Conservation (phyloP, 139 green algal species). For the Coelastrella sp. region DNA sequence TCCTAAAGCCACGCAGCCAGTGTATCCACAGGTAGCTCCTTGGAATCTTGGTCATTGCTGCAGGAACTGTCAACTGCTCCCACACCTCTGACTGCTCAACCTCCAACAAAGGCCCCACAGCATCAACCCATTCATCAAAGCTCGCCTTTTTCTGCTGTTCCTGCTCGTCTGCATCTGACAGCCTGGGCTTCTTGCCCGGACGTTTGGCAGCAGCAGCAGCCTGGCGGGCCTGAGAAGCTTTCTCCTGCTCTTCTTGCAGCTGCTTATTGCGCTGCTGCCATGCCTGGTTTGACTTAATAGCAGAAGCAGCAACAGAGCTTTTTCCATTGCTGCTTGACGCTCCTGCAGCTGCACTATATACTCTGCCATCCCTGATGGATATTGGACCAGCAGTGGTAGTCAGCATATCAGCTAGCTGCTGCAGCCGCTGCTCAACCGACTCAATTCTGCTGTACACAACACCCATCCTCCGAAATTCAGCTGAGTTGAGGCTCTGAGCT, state of each 20-base stretch:
- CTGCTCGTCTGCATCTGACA: slow-evolving; percentile 19
- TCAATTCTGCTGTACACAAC: neutral
- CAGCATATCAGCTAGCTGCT: slow-evolving; percentile 28
- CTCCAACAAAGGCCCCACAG: neutral
- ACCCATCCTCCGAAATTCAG: neutral
- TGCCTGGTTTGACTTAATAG: neutral
- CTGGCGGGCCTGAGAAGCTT: neutral
- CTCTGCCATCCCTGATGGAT: neutral
- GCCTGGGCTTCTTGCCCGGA: neutral
- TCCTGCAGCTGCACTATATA: neutral
- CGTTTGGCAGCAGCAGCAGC: neutral
- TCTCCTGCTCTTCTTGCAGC: neutral
- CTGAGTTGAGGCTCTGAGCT: neutral
- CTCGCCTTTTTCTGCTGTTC: neutral
- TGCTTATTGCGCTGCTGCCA: neutral
- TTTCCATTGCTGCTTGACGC: neutral
- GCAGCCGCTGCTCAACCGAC: neutral
- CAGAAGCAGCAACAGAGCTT: neutral
- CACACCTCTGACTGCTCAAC: neutral
- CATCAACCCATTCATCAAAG: slow-evolving; percentile 24
- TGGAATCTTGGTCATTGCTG: neutral
- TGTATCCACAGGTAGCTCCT: slow-evolving; percentile 9
- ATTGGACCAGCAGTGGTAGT: neutral
- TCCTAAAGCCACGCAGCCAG: neutral
- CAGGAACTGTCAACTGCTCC: slow-evolving; percentile 15